A percentile compares a stretch with the other conserved stretches of the same genome.
phyloP scores from a whole-genome alignment of 108 stramenopile species.

The Cylindrotheca fusiformis region DNA sequence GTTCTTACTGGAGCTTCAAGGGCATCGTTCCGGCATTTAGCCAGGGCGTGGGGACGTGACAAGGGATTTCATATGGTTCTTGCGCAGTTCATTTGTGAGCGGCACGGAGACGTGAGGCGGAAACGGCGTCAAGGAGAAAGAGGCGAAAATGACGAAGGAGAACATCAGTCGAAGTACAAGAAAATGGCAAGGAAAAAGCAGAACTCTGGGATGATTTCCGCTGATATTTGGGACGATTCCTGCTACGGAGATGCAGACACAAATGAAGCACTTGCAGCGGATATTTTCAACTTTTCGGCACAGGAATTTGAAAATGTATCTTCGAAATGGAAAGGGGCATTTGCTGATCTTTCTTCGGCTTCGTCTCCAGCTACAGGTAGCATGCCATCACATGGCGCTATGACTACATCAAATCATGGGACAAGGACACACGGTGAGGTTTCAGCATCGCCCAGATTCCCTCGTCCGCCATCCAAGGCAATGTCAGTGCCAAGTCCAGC shows the following conservation, averaged over 20 bases:
- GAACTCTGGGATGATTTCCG: conserved; percentile 9
- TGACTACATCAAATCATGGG: neutral
- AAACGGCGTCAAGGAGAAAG: conserved; percentile 42
- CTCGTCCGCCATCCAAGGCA: neutral
- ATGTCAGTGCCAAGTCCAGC: no score
- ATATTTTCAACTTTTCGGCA: conserved; percentile 34
- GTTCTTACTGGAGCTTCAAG: conserved; percentile 44
- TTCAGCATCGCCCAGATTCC: neutral
- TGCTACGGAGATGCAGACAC: conserved; percentile 30
- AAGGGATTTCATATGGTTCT: conserved; percentile 69
- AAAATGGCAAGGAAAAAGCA: conserved; percentile 15
- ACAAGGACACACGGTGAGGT: neutral
- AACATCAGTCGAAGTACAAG: neutral
- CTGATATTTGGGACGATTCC: conserved; percentile 34
- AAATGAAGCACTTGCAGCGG: conserved; percentile 39
- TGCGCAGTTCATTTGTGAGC: conserved; percentile 57
- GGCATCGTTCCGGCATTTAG: conserved; percentile 51
- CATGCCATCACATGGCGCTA: conserved; percentile 1
- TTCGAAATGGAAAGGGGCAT: neutral
- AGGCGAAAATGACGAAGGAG: neutral
- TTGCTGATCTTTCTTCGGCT: neutral
- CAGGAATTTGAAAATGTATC: conserved; percentile 30
- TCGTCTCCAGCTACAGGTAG: conserved; percentile 1
- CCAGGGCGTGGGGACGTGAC: conserved; percentile 70
- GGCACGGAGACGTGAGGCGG: conserved; percentile 60